A percentile compares a stretch with the other conserved stretches of the same genome.
Conservation (phyloP, 768 basidiomycete genomes). For the Mycena floridula region DNA sequence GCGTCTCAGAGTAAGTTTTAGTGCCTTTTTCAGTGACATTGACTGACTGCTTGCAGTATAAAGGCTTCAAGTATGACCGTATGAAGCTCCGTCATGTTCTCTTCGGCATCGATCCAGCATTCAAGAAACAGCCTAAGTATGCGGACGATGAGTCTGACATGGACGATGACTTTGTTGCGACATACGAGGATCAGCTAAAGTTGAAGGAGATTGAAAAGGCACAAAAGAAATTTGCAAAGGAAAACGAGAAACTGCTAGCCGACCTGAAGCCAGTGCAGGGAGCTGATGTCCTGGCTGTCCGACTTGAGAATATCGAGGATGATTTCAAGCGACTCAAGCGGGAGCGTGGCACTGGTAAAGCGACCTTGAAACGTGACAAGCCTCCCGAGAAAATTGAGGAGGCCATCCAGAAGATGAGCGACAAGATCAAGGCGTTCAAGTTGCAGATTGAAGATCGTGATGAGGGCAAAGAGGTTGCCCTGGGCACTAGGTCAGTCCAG, state of each 20-base stretch:
- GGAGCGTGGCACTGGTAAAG: conserved; percentile 78
- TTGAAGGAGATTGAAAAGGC: conserved; percentile 83
- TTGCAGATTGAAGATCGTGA: conserved; percentile 89
- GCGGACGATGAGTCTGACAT: conserved; percentile 85
- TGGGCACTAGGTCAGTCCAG: conserved; percentile 70
- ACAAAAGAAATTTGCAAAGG: conserved; percentile 92
- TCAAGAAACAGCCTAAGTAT: conserved; percentile 77
- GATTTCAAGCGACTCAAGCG: conserved; percentile 71
- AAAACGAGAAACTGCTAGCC: conserved; percentile 80
- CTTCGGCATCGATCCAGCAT: conserved; percentile 70
- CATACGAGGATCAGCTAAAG: conserved; percentile 73
- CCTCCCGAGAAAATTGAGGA: conserved; percentile 77
- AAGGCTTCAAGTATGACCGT: conserved; percentile 89
- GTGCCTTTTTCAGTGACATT: not conserved
- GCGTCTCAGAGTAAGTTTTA: conserved; percentile 68
- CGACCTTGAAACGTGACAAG: conserved; percentile 58
- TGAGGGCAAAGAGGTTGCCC: conserved; percentile 89
- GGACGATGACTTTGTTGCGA: conserved; percentile 85
- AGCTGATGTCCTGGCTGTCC: conserved; percentile 60
- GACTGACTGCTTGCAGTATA: conserved; percentile 46
- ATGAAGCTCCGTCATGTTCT: conserved; percentile 93
- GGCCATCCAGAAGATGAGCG: conserved; percentile 76
- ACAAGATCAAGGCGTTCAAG: conserved; percentile 80
- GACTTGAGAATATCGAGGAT: conserved; percentile 62
- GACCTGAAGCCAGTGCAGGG: conserved; percentile 58